phyloP scores from a whole-genome alignment of 2,329 filamentous ascomycete genomes.

The Sporothrix brunneoviolacea region DNA sequence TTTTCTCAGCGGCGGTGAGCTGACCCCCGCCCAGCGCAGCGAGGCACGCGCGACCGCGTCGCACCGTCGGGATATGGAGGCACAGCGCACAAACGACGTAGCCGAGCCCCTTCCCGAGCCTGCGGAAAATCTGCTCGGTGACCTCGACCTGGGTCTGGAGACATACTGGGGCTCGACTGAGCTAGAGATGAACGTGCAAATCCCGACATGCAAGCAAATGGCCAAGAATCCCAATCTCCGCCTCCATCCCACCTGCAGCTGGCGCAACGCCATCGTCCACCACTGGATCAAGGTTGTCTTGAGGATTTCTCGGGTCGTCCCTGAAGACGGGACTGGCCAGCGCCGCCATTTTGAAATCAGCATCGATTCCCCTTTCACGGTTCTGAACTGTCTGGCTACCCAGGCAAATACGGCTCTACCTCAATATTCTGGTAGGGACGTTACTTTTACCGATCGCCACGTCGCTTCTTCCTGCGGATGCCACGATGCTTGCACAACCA shows the following conservation, averaged over 20 bases:
- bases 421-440: constrained; percentile 57
- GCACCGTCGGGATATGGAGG: constrained; percentile 48
- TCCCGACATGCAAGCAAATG: constrained; percentile 85
- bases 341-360: constrained; percentile 93
- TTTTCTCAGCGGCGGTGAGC: constrained; percentile 73
- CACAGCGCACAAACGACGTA: constrained; percentile 33
- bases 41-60: constrained; percentile 42
- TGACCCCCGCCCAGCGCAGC: constrained; percentile 44
- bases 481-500: constrained; percentile 40
- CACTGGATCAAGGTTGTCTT: constrained; percentile 98
- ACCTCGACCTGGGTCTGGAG: constrained; percentile 64
- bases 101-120: constrained; percentile 42
- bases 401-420: constrained; percentile 82
- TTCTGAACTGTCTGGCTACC: constrained; percentile 88
- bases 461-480: constrained; percentile 63
- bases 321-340: constrained; percentile 60
- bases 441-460: constrained; percentile 33
- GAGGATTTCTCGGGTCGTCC: constrained; percentile 78
- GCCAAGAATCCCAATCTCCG: constrained; percentile 59
- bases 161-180: constrained; percentile 79
- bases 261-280: constrained; percentile 87
- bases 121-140: constrained; percentile 69
- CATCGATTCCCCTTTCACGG: constrained; percentile 90
- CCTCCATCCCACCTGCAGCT: constrained; percentile 85
- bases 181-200: constrained; percentile 88